A percentile compares a stretch with the other conserved stretches of the same genome.
These are phyloP conservation scores for Phytophthora crassamura DNA, from an alignment of 352 stramenopile species.

Conservation along the genomic window DNA sequence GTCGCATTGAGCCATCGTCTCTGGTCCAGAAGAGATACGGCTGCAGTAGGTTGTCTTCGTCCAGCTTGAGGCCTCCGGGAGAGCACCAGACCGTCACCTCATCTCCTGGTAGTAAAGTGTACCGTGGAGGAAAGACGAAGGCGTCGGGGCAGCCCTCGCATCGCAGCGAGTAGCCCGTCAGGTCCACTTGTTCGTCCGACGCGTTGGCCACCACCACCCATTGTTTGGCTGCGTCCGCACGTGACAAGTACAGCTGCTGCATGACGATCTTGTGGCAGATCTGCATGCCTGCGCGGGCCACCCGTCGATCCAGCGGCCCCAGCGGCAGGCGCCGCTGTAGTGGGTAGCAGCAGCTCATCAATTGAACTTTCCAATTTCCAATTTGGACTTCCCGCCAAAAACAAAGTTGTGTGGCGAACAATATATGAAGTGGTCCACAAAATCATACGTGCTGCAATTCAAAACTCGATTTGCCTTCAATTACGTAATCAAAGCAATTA, in stretches of 20 bases:
- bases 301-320: conserved; percentile 64
- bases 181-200: conserved; percentile 69
- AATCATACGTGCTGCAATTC: conserved; percentile 4
- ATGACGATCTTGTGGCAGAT: conserved; percentile 88
- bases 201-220: conserved; percentile 88
- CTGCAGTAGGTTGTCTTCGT: conserved; percentile 79
- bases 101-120: conserved; percentile 77
- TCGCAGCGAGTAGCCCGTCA: conserved; percentile 69
- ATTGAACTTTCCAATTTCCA: conserved; percentile 14
- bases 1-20: conserved; percentile 59
- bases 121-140: conserved; percentile 73
- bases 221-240: conserved; percentile 70
- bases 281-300: conserved; percentile 80
- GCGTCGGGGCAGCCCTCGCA: conserved; percentile 51
- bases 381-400: conserved; percentile 40
- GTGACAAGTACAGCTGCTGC: conserved; percentile 89
- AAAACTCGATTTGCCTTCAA: conserved; percentile 21
- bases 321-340: conserved; percentile 71
- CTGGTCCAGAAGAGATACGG: conserved; percentile 87
- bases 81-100: conserved; percentile 87
- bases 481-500: conserved; percentile 24
- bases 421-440: not conserved
- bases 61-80: conserved; percentile 61
- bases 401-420: conserved; percentile 3
- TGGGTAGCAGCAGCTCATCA: conserved; percentile 57